phyloP scores from a whole-genome alignment of 1,284 basidiomycete genomes.

The Limonomyces culmigenus region DNA sequence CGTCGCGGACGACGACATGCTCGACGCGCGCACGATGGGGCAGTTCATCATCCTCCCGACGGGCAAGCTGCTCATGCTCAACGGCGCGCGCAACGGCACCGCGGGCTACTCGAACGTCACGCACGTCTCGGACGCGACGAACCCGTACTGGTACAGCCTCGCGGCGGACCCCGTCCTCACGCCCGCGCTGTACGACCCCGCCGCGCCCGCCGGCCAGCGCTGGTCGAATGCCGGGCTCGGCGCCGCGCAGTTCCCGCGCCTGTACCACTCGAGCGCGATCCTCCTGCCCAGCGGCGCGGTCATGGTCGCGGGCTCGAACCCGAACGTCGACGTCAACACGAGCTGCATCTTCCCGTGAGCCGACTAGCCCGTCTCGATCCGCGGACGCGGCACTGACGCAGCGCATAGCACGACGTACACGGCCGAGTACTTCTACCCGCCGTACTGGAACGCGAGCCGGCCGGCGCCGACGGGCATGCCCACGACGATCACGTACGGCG shows the following conservation, averaged over 20 bases:
- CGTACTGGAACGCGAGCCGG: conserved; percentile 66
- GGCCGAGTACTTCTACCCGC: conserved; percentile 78
- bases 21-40: conserved; percentile 71
- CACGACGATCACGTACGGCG: conserved; percentile 66
- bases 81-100: conserved; percentile 66
- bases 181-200: conserved; percentile 67
- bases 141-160: conserved; percentile 48
- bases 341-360: conserved; percentile 55
- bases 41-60: conserved; percentile 72
- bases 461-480: conserved; percentile 66
- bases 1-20: conserved; percentile 60
- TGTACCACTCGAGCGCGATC: conserved; percentile 85
- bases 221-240: conserved; percentile 56
- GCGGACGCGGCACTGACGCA: too few species aligned
- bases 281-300: conserved; percentile 80
- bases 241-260: conserved; percentile 47
- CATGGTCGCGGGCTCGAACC: conserved; percentile 83
- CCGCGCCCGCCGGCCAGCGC: conserved; percentile 39
- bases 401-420: conserved; percentile 78
- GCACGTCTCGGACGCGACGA: conserved; percentile 46
- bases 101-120: conserved; percentile 50
- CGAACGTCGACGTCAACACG: conserved; percentile 72
- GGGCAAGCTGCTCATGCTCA: conserved; percentile 57
- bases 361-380: too few species aligned
- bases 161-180: too few species aligned